Percentiles rank a stretch among this genome's conserved stretches.
phyloP scores from a whole-genome alignment of 2,329 filamentous ascomycete species.

The Cryphonectria nitschkei region DNA sequence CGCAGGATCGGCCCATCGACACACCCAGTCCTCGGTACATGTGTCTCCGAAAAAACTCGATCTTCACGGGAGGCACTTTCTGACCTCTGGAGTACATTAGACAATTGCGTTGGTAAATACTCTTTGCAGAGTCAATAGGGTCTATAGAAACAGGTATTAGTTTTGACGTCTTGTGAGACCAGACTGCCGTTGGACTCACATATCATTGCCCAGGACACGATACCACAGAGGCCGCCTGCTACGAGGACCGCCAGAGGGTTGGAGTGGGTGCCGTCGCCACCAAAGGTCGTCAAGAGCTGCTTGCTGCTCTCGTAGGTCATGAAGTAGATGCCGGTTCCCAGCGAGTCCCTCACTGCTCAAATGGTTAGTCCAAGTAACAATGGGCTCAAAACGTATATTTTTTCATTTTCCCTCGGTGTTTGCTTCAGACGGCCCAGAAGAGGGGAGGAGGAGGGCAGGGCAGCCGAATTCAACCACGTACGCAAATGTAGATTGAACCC shows the following conservation, averaged over 20 bases:
- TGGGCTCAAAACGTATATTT: background rate
- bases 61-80: slow-evolving; percentile 69
- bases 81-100: slow-evolving; percentile 71
- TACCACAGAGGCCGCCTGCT: slow-evolving; percentile 79
- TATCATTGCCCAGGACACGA: slow-evolving; percentile 80
- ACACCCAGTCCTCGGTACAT: slow-evolving; percentile 86
- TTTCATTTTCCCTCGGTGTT: background rate
- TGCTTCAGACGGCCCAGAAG: background rate
- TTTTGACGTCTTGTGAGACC: background rate
- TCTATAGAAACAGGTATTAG: slow-evolving; percentile 42
- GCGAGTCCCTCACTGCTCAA: slow-evolving; percentile 72
- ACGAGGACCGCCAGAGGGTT: slow-evolving; percentile 78
- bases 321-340: slow-evolving; percentile 85
- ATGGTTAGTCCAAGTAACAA: slow-evolving; percentile 3
- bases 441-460: too few relatives aligned
- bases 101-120: slow-evolving; percentile 82
- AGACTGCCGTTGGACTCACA: slow-evolving; percentile 54
- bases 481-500: slow-evolving; percentile 78
- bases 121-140: slow-evolving; percentile 81
- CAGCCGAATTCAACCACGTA: slow-evolving; percentile 49
- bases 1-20: slow-evolving; percentile 79
- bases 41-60: slow-evolving; percentile 74
- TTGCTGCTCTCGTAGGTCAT: slow-evolving; percentile 88
- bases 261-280: slow-evolving; percentile 72
- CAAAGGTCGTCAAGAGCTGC: slow-evolving; percentile 76